Conservation (phyloP, 192 early-diverging fungal genomes). For the Geranomyces variabilis region DNA sequence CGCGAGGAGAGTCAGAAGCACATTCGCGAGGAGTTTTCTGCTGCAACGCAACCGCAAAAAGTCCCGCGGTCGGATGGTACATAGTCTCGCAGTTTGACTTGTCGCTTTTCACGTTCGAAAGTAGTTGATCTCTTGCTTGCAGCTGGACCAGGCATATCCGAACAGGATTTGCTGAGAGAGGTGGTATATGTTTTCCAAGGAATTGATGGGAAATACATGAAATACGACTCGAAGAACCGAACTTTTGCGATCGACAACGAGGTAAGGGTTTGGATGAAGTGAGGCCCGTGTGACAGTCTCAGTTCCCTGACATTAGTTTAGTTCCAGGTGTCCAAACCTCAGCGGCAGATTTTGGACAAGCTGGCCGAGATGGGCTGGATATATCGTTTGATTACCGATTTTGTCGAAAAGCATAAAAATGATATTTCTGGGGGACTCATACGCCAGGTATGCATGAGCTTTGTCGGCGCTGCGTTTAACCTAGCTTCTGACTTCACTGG, state of each 20-base stretch:
- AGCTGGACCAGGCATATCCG: slow-evolving; percentile 1
- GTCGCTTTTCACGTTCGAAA: too few species aligned
- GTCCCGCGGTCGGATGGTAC: too few species aligned
- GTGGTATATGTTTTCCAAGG: slow-evolving; percentile 93
- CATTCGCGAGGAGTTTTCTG: too few species aligned
- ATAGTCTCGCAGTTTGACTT: too few species aligned
- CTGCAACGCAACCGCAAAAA: too few species aligned
- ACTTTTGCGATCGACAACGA: slow-evolving; percentile 60
- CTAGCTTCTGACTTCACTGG: neutral
- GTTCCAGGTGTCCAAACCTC: slow-evolving; percentile 61
- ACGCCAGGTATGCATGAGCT: slow-evolving; percentile 48
- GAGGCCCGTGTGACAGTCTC: neutral
- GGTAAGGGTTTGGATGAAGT: slow-evolving; percentile 34
- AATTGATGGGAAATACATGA: slow-evolving; percentile 84
- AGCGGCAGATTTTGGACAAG: slow-evolving; percentile 63
- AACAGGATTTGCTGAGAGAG: slow-evolving; percentile 72
- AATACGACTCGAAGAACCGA: slow-evolving; percentile 55
- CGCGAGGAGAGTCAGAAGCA: too few species aligned
- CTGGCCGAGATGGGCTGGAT: slow-evolving; percentile 82
- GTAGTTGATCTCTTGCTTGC: neutral
- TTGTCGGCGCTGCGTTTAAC: neutral
- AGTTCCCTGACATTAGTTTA: neutral
- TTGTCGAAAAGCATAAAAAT: slow-evolving; percentile 45
- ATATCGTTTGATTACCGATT: slow-evolving; percentile 65
- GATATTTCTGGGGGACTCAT: slow-evolving; percentile 33